phyloP scores from a whole-genome alignment of 495 filamentous ascomycete genomes.

The Hyaloscypha variabilis region DNA sequence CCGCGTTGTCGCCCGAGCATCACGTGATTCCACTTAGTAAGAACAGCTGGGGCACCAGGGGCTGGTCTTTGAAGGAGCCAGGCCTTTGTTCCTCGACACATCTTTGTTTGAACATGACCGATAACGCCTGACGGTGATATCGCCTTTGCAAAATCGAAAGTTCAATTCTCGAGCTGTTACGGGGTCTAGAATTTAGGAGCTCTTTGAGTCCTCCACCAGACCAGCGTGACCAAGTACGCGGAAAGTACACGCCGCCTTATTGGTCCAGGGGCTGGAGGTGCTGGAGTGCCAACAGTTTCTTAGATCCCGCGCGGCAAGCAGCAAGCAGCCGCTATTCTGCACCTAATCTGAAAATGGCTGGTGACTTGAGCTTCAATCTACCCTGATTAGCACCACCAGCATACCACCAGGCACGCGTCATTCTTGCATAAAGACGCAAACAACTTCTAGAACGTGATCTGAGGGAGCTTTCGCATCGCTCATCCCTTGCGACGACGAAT shows the following conservation, averaged over 20 bases:
- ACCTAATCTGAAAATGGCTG: background rate
- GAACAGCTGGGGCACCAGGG: no score
- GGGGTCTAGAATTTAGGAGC: no score
- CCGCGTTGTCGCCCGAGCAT: background rate
- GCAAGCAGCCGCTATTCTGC: background rate
- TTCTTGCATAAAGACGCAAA: background rate
- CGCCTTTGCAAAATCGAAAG: no score
- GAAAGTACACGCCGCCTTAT: background rate
- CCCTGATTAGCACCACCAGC: background rate
- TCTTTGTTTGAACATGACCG: no score
- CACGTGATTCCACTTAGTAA: no score
- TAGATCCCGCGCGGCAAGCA: background rate
- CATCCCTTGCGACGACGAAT: background rate
- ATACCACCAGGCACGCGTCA: background rate
- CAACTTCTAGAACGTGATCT: background rate
- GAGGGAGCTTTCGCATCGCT: background rate
- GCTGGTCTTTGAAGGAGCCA: no score
- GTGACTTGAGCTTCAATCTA: background rate
- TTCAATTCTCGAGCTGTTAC: no score
- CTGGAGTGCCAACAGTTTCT: no score
- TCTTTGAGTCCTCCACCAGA: no score
- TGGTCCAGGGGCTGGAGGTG: background rate
- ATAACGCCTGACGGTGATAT: no score
- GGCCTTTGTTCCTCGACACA: no score
- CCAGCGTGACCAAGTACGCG: no score